Evolutionary conservation across 345 rosid genomes (phyloP).

Genomic region (Acer campestre): DNA sequence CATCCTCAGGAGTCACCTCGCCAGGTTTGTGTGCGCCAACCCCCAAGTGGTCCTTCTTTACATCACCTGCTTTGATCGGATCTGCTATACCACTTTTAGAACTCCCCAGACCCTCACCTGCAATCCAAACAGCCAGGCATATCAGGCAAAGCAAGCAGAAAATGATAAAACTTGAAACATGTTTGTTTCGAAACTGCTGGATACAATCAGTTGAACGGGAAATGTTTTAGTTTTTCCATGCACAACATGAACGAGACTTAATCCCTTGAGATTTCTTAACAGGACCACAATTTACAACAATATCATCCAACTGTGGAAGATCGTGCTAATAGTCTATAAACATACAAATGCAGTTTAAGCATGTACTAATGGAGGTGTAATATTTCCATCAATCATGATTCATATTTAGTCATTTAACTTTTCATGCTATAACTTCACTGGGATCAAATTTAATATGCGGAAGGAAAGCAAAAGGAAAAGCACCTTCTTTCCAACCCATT

Average conservation of each 20-base stretch:
- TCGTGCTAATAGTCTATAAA: neutral
- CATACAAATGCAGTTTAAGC: neutral
- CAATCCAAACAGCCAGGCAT: conserved; percentile 17
- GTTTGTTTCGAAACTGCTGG: neutral
- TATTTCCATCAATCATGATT: neutral
- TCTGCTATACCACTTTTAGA: conserved; percentile 87
- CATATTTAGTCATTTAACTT: neutral
- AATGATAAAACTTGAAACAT: neutral
- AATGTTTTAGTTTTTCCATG: neutral
- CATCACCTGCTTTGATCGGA: conserved; percentile 87
- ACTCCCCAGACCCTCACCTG: conserved; percentile 99
- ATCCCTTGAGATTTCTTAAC: neutral
- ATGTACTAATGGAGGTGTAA: neutral
- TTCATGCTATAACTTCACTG: neutral
- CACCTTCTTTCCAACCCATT: conserved; percentile 99
- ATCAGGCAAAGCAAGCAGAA: neutral
- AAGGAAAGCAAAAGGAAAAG: neutral
- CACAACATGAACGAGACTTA: neutral
- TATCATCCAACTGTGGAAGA: neutral
- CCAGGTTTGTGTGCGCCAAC: conserved; percentile 95
- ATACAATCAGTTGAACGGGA: neutral
- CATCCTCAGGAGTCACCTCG: conserved; percentile 88
- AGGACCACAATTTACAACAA: neutral
- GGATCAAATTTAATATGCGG: neutral
- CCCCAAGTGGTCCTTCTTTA: conserved; percentile 89